Evolutionary conservation across 495 filamentous ascomycete genomes (phyloP).

Genomic region (Xylaria telfairii): DNA sequence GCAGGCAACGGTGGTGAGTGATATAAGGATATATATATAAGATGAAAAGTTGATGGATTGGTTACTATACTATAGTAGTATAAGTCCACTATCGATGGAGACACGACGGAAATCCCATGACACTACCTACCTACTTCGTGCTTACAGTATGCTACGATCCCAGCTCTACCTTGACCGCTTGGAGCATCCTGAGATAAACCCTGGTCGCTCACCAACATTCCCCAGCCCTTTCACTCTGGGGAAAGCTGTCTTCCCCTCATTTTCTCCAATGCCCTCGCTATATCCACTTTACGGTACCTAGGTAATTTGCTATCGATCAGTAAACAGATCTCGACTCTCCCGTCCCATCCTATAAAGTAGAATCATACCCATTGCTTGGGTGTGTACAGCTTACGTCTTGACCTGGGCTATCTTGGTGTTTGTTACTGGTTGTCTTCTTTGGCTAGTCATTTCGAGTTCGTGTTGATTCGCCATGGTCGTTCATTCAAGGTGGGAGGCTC

Average conservation of each 20-base stretch:
- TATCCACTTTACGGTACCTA: background rate
- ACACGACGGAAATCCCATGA: background rate
- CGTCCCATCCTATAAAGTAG: background rate
- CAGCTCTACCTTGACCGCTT: constrained; percentile 14
- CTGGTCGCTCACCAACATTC: constrained; percentile 4
- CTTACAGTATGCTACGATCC: background rate
- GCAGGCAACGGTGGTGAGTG: background rate
- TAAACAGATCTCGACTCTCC: background rate
- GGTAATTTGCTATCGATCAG: background rate
- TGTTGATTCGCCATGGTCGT: constrained; percentile 41
- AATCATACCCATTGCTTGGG: background rate
- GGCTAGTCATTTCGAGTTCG: background rate
- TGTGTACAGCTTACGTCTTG: background rate
- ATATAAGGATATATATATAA: no score
- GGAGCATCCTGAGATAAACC: background rate
- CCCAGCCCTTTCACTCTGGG: background rate
- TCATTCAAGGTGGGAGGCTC: constrained; percentile 50
- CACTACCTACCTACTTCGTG: no score
- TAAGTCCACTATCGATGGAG: background rate
- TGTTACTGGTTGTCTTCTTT: background rate
- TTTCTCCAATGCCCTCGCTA: constrained; percentile 8
- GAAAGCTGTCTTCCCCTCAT: constrained; percentile 16
- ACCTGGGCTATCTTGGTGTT: background rate
- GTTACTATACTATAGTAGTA: no score
- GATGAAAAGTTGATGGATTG: background rate